Evolutionary conservation across 371 early-diverging fungal genomes (phyloP).

Genomic region (Haplosporangium sp.): DNA sequence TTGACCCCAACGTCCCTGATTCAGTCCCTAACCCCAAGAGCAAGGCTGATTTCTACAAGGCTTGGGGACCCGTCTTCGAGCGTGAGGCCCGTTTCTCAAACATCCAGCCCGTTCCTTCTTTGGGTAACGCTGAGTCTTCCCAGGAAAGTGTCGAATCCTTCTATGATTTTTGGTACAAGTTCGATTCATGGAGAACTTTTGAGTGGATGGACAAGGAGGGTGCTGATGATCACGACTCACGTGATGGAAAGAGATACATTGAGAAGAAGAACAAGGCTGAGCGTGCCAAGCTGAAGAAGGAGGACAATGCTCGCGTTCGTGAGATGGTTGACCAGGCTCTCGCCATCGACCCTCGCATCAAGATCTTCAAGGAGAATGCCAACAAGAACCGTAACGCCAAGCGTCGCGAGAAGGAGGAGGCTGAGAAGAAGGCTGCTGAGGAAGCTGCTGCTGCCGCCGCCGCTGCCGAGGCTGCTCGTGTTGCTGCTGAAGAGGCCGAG

Average conservation of each 20-base stretch:
- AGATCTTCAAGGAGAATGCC: slow-evolving; percentile 90
- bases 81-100: slow-evolving; percentile 95
- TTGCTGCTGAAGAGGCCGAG: slow-evolving; percentile 64
- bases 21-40: slow-evolving; percentile 79
- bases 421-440: slow-evolving; percentile 77
- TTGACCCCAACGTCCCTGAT: slow-evolving; percentile 81
- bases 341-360: slow-evolving; percentile 91
- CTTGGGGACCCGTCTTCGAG: slow-evolving; percentile 90
- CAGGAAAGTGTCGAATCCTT: slow-evolving; percentile 92
- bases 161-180: slow-evolving; percentile 97
- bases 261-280: slow-evolving; percentile 96
- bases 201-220: slow-evolving; percentile 98
- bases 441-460: slow-evolving; percentile 62
- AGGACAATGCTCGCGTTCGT: slow-evolving; percentile 93
- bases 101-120: slow-evolving; percentile 82
- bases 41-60: slow-evolving; percentile 89
- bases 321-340: slow-evolving; percentile 89
- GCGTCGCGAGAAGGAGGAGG: slow-evolving; percentile 87
- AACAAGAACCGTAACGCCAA: slow-evolving; percentile 90
- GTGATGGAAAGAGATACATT: slow-evolving; percentile 95
- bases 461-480: slow-evolving; percentile 58
- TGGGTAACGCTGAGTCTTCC: slow-evolving; percentile 81
- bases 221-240: slow-evolving; percentile 88
- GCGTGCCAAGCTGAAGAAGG: slow-evolving; percentile 94
- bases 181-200: slow-evolving; percentile 98